Percentiles rank a stretch among this genome's conserved stretches.
Conservation (phyloP, 2,329 filamentous ascomycete genomes). For the Ophiocordyceps sinensis region DNA sequence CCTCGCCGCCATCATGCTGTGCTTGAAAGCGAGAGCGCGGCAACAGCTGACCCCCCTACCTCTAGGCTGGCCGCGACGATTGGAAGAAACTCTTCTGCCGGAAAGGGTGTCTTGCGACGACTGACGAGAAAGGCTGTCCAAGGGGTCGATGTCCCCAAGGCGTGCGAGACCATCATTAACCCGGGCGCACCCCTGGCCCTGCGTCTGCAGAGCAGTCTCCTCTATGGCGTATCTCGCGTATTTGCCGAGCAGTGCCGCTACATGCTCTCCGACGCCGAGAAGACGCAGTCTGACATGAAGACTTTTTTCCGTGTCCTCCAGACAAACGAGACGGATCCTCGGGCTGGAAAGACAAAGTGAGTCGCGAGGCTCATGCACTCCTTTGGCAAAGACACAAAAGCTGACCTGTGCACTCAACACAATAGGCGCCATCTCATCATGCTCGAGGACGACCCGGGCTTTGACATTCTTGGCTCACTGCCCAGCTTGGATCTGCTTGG, state of each 20-base stretch:
- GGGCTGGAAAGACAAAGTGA: slow-evolving; percentile 60
- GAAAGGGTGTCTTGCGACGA: slow-evolving; percentile 58
- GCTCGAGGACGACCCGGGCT: slow-evolving; percentile 69
- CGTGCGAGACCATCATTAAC: slow-evolving; percentile 76
- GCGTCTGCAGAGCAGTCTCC: slow-evolving; percentile 74
- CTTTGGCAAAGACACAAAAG: slow-evolving; percentile 7
- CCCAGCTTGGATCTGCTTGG: slow-evolving; percentile 22
- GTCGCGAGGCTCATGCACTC: slow-evolving; percentile 22
- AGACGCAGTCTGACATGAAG: slow-evolving; percentile 58
- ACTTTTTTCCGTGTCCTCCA: slow-evolving; percentile 44
- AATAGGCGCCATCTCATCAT: slow-evolving; percentile 60
- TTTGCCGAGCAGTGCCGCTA: slow-evolving; percentile 81
- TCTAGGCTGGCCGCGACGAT: slow-evolving; percentile 81
- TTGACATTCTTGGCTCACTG: slow-evolving; percentile 26
- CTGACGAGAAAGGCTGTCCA: slow-evolving; percentile 78
- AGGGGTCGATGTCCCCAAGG: slow-evolving; percentile 72
- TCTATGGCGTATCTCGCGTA: slow-evolving; percentile 75
- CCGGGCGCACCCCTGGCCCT: slow-evolving; percentile 75
- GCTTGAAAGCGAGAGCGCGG: background rate
- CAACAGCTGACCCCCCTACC: background rate
- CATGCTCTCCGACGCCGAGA: slow-evolving; percentile 66
- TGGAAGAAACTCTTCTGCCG: slow-evolving; percentile 57
- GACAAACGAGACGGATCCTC: slow-evolving; percentile 47
- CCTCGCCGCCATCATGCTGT: background rate
- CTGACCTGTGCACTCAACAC: background rate